Percentiles rank a stretch among this genome's conserved stretches.
Conservation (phyloP, 2,329 filamentous ascomycete species). For the Furcasterigmium furcatum region DNA sequence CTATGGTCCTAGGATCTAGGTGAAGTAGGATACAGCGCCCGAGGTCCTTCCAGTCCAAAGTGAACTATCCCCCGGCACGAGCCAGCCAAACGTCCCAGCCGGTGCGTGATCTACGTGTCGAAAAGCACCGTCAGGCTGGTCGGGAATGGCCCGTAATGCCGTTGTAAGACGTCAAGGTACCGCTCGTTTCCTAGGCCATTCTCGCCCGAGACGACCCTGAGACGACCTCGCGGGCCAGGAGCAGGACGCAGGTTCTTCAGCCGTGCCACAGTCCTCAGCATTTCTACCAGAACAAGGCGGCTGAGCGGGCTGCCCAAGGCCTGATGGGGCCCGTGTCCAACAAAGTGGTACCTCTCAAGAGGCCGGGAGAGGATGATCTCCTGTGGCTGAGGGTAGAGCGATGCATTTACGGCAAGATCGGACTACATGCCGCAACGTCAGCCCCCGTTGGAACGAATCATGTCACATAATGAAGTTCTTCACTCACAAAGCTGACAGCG, state of each 20-base stretch:
- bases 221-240: neutral
- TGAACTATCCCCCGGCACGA: no score
- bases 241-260: neutral
- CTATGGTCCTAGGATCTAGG: no score
- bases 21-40: no score
- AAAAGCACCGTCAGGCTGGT: neutral
- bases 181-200: neutral
- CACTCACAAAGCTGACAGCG: neutral
- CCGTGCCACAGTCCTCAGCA: neutral
- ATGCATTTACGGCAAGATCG: neutral
- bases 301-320: neutral
- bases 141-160: neutral
- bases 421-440: no score
- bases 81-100: no score
- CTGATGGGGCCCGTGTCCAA: conserved; percentile 1
- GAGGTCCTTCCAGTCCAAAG: no score
- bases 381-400: neutral
- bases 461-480: neutral
- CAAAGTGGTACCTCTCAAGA: neutral
- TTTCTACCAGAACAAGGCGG: neutral
- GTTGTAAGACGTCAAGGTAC: neutral
- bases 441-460: no score
- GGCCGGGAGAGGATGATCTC: neutral
- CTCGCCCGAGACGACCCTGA: neutral
- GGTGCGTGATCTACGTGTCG: neutral